Base-by-base conservation (phyloP, 169 alveolate species). In the Eimeria mitis region DNA sequence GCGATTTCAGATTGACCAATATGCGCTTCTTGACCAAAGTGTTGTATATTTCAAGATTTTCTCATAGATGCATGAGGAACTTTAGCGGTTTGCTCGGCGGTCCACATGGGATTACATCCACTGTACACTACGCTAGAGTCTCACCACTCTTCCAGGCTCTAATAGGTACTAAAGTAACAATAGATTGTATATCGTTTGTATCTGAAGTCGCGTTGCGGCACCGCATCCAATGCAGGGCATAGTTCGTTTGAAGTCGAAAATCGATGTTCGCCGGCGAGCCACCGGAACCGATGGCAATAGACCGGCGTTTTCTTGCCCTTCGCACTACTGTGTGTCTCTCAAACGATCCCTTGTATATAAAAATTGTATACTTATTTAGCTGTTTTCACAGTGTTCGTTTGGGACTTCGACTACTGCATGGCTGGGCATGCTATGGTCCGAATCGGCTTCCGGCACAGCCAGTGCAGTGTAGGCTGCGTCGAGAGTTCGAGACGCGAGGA, bases 181-280 rank as follows among this genome's bases (percentile, higher is more conserved):
- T 34, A 11, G 19, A 37, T 0, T 52, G n/a, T 63, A 79, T 0
- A 31, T 23, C n/a, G 13, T 0, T 28, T 49, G 19, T 13, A 49
- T 5, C 47, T 78, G 47, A 25, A 31, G 68, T 11, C 28, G 31
- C 47, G 1, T 52, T 8, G 68, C 49, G n/a, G 25, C 19, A 31
- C 42, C 42, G 23, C 28, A 28, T 79, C 8, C 1, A n/a, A 23
- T 0, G 42, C 34, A 28, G 52, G 4, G 47, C n/a, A 34, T 31
- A n/a, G 28, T 79, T 31, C 9, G 28, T 79, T 25, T 21, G 25
- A 1, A 52, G 11, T 49, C 28, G 68, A 44, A 14, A 31, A 31
- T 79, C 71, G 70, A 79, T 40, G 76, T 56, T 81, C n/a, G 75
- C 75, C 76, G 34, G 91, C 91, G 49, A 84, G 91, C 91, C 78